Conservation (phyloP, 116 monocot species). For the Iris pallida region DNA sequence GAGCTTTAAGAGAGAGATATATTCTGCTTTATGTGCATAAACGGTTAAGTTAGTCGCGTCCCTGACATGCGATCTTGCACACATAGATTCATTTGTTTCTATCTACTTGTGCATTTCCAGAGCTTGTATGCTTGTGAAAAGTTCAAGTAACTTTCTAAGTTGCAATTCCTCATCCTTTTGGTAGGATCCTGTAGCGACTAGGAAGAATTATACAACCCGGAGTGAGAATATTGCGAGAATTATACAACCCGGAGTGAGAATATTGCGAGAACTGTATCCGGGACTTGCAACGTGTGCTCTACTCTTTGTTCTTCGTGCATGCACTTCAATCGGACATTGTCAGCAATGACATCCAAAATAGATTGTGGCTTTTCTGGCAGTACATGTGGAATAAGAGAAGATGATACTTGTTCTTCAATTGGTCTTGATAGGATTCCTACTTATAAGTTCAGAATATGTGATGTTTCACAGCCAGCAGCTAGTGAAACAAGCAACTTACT, state of each 20-base stretch:
- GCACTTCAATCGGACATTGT: conserved; percentile 39
- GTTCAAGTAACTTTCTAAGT: too few relatives aligned
- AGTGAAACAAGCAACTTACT: conserved; percentile 60
- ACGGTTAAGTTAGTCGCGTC: too few relatives aligned
- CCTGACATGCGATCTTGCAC: too few relatives aligned
- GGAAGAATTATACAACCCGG: too few relatives aligned
- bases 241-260: not conserved
- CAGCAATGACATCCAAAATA: conserved; percentile 51
- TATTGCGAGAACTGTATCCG: conserved; percentile 36
- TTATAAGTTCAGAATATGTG: conserved; percentile 34
- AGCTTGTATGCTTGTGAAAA: too few relatives aligned
- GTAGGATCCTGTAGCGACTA: too few relatives aligned
- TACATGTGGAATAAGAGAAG: conserved; percentile 28
- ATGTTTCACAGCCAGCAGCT: conserved; percentile 18
- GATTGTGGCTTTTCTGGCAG: conserved; percentile 32
- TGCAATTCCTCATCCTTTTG: too few relatives aligned
- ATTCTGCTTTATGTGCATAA: too few relatives aligned
- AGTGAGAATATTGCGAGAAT: too few relatives aligned
- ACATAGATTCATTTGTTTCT: too few relatives aligned
- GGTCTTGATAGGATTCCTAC: conserved; percentile 13
- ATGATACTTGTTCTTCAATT: conserved; percentile 34
- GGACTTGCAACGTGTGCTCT: conserved; percentile 72
- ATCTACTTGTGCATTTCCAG: too few relatives aligned
- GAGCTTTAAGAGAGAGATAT: too few relatives aligned
- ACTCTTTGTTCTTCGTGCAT: conserved; percentile 86